These are phyloP conservation scores for Quambalaria eucalypti DNA, from an alignment of 1,284 basidiomycete genomes.

Conservation along the genomic window DNA sequence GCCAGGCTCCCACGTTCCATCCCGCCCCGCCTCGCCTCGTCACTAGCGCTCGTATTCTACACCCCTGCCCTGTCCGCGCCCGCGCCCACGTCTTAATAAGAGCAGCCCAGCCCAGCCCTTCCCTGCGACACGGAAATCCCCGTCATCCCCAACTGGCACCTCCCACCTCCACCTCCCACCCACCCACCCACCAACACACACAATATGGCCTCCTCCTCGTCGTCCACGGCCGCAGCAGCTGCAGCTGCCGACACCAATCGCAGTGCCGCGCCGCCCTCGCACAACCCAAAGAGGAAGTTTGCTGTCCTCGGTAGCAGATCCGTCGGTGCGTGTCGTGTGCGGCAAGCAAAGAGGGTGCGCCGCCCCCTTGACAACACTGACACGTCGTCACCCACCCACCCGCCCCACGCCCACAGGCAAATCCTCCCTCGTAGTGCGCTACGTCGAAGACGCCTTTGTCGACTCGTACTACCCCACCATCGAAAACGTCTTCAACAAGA, in stretches of 20 bases:
- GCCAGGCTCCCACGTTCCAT: no score
- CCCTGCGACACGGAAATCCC: no score
- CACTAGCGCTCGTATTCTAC: no score
- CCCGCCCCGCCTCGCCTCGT: no score
- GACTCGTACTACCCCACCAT: slow-evolving; percentile 91
- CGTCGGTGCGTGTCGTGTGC: slow-evolving; percentile 24
- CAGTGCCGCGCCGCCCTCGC: no score
- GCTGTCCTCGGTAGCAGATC: slow-evolving; percentile 45
- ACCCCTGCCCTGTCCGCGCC: no score
- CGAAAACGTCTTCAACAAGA: slow-evolving; percentile 78
- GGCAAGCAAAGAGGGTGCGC: background rate
- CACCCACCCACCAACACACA: background rate
- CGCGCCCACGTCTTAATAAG: no score
- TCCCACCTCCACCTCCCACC: background rate
- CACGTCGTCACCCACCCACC: background rate
- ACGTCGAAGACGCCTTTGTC: slow-evolving; percentile 51
- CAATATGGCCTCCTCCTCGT: background rate
- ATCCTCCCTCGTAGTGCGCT: slow-evolving; percentile 57
- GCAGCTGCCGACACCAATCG: background rate
- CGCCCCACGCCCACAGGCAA: slow-evolving; percentile 54
- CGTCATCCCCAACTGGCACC: no score
- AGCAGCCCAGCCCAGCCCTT: no score
- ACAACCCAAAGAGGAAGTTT: slow-evolving; percentile 36
- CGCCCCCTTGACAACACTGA: background rate
- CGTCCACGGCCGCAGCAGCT: background rate